These are phyloP conservation scores for Calonectria hongkongensis DNA, from an alignment of 2,329 filamentous ascomycete species.

Conservation along the genomic window DNA sequence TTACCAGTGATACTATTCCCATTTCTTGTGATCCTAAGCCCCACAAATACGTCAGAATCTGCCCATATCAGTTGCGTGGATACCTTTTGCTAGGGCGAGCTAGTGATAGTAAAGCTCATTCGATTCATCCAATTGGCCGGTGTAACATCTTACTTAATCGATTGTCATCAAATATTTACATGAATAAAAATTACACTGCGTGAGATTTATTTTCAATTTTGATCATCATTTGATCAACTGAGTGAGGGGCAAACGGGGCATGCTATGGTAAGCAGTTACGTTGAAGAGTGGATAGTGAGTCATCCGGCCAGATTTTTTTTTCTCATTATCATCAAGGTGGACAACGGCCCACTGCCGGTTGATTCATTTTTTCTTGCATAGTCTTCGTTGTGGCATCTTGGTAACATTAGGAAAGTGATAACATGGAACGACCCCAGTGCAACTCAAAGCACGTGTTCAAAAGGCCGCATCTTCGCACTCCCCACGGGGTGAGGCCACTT, in stretches of 20 bases:
- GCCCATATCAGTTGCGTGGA: too few relatives aligned
- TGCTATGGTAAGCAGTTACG: not conserved
- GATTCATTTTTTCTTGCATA: not conserved
- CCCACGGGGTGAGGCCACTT: conserved; percentile 18
- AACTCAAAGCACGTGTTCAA: not conserved
- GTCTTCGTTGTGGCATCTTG: too few relatives aligned
- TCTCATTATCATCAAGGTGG: not conserved
- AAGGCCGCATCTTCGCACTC: not conserved
- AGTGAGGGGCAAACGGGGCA: not conserved
- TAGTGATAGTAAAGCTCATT: too few relatives aligned
- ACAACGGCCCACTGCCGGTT: not conserved
- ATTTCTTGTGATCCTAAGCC: too few relatives aligned
- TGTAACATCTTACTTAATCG: too few relatives aligned
- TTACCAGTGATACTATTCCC: too few relatives aligned
- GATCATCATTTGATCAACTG: not conserved
- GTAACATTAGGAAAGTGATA: not conserved
- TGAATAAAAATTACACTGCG: too few relatives aligned
- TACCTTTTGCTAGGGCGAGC: too few relatives aligned
- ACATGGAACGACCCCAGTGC: not conserved
- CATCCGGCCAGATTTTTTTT: conserved; percentile 1
- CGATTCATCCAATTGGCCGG: too few relatives aligned
- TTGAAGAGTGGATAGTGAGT: conserved; percentile 10
- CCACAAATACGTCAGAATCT: too few relatives aligned
- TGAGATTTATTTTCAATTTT: not conserved
- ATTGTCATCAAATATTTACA: not conserved